Percentiles rank a stretch among this genome's conserved stretches.
Evolutionary conservation across 306 rosid genomes (phyloP).

Genomic region (Lotus japonicus): DNA sequence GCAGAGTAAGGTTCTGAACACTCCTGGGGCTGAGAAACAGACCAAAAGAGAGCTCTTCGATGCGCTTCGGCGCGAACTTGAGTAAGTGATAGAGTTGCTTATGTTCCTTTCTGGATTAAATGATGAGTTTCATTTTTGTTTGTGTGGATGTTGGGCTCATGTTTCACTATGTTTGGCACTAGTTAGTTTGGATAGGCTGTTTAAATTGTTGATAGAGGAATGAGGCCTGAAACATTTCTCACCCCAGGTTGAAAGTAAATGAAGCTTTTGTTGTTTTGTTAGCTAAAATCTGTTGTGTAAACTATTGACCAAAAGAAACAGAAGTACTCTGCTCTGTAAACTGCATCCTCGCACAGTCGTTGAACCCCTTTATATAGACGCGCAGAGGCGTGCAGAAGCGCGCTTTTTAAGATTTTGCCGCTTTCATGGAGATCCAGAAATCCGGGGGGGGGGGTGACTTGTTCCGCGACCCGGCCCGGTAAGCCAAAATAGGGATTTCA

Average conservation of each 20-base stretch:
- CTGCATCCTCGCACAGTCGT: neutral
- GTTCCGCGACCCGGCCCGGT: too few species aligned
- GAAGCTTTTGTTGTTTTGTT: neutral
- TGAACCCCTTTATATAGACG: neutral
- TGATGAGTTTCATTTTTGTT: neutral
- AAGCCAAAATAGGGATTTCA: too few species aligned
- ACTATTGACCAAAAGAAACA: neutral
- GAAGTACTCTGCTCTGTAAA: neutral
- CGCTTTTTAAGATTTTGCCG: too few species aligned
- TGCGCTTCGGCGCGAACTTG: constrained; percentile 81
- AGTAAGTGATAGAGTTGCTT: constrained; percentile 40
- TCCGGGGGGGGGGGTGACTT: too few species aligned
- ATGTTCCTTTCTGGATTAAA: neutral
- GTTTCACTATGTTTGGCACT: neutral
- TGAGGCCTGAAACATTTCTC: neutral
- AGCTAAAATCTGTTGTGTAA: neutral
- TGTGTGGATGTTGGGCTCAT: neutral
- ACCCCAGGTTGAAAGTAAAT: neutral
- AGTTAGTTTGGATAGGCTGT: neutral
- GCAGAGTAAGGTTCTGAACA: constrained; percentile 86
- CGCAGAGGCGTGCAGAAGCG: too few species aligned
- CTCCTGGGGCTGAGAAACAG: constrained; percentile 94
- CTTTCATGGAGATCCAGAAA: too few species aligned
- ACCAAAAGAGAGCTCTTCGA: constrained; percentile 91
- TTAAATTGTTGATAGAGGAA: neutral